These are phyloP conservation scores for Scutellaria baicalensis DNA, from an alignment of 257 asterid genomes.

Conservation along the genomic window DNA sequence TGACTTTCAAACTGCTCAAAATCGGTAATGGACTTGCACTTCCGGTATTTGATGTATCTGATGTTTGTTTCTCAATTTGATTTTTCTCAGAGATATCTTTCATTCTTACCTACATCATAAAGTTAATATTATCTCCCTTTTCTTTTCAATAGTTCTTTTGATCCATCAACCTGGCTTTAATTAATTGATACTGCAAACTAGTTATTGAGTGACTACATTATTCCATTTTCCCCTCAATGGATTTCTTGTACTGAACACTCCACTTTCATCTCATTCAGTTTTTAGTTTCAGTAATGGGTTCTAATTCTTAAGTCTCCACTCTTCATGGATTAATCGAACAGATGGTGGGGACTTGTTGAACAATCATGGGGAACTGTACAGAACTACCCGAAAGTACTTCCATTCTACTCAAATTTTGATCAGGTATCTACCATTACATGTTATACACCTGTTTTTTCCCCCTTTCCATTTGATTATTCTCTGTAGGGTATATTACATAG, in stretches of 20 bases:
- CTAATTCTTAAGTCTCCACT: background rate
- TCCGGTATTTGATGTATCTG: background rate
- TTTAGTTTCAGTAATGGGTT: background rate
- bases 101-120: background rate
- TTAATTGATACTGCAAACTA: background rate
- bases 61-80: background rate
- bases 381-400: constrained; percentile 66
- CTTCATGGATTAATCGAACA: constrained; percentile 24
- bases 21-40: constrained; percentile 38
- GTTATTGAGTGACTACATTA: background rate
- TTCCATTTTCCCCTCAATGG: background rate
- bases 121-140: background rate
- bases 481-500: background rate
- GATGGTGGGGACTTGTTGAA: constrained; percentile 97
- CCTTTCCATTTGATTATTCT: background rate
- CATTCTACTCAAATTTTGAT: constrained; percentile 86
- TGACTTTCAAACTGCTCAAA: constrained; percentile 85
- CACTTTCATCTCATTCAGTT: background rate
- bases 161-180: background rate
- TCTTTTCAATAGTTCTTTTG: background rate
- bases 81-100: background rate
- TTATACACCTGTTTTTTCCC: background rate
- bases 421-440: constrained; percentile 44
- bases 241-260: background rate
- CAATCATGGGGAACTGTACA: constrained; percentile 77